Evolutionary conservation across 2,329 filamentous ascomycete species (phyloP).

Genomic region (Aspergillus viridinutans): DNA sequence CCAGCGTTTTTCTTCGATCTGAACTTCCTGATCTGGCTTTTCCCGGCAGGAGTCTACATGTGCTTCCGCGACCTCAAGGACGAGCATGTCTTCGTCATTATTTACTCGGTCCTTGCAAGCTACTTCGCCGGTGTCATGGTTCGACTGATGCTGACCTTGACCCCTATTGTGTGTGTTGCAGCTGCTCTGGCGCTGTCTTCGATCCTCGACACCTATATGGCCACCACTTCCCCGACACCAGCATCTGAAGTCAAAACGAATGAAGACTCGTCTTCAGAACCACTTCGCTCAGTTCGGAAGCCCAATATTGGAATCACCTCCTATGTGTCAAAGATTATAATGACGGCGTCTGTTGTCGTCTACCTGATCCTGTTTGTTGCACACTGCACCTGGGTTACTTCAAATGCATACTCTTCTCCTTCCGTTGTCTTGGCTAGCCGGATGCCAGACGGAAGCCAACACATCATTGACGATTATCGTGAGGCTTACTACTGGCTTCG

Average conservation of each 20-base stretch:
- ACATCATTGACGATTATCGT: conserved; percentile 98
- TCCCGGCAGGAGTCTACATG: conserved; percentile 96
- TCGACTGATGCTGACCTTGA: conserved; percentile 94
- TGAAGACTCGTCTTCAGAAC: conserved; percentile 31
- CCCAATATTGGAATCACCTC: conserved; percentile 82
- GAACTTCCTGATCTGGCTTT: conserved; percentile 97
- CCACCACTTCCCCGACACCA: conserved; percentile 57
- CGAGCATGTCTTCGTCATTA: conserved; percentile 96
- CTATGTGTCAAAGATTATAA: conserved; percentile 70
- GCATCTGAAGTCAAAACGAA: conserved; percentile 40
- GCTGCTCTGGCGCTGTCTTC: conserved; percentile 84
- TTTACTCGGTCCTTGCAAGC: conserved; percentile 92
- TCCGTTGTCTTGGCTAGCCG: conserved; percentile 92
- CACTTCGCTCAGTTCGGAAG: conserved; percentile 64
- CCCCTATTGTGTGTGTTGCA: conserved; percentile 91
- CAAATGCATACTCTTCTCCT: conserved; percentile 96
- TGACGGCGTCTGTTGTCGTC: conserved; percentile 66
- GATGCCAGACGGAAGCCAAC: conserved; percentile 89
- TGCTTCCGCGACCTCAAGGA: conserved; percentile 92
- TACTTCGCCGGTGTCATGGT: conserved; percentile 99
- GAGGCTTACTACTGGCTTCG: conserved; percentile 99
- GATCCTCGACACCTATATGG: conserved; percentile 82
- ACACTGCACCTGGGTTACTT: conserved; percentile 99
- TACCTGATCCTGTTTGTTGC: conserved; percentile 92
- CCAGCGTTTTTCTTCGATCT: conserved; percentile 99